Base-by-base conservation (phyloP, 345 rosid species). In the Rhodamnia argentea region DNA sequence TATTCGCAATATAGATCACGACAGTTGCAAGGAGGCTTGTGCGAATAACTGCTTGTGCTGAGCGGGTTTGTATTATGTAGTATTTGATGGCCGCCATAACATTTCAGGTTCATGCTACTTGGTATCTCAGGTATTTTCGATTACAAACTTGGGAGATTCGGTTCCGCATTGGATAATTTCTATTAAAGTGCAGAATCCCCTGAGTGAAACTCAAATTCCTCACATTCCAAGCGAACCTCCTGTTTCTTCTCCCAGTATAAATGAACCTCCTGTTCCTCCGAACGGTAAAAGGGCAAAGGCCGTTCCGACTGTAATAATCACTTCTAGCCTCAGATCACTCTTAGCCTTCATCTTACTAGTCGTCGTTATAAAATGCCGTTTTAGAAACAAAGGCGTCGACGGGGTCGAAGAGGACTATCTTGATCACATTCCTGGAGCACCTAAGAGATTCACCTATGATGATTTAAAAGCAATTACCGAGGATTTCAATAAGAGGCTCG, bases 41-140 rank as follows among this genome's bases (percentile, higher is more conserved):
- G 7, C 82, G 16, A 82, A 37, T 3, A 83, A 89, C 55, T 91
- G 89, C 84, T 88, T 89, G 7, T 91, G 92, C 84, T 88, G 84
- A 58, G 87, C 89, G 27, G 92, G 82, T 12, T 12, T 86, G n/a
- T 85, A 52, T 52, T 5, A 85, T 51, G n/a, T 44, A 10, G 32
- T 10, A 40, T 1, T 16, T 51, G 5, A 10, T 18, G 44, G 78
- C 22, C 18, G 18, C 22, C 18, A 0, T 18, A 47, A 78, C 53
- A 10, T 42, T 78, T 50, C 29, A 27, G 52, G 20, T 57, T 62
- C 83, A 51, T 89, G 91, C 86, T 82, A 58, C 37, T 75, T 90
- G 26, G 81, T 47, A 4, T 78, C 82, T 10, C 54, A 87, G 51
- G 51, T 87, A 29, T 82, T 83, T 23, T 86, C 89, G 15, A 20